Evolutionary conservation across 768 basidiomycete species (phyloP).

Genomic region (Boletus coccyginus): DNA sequence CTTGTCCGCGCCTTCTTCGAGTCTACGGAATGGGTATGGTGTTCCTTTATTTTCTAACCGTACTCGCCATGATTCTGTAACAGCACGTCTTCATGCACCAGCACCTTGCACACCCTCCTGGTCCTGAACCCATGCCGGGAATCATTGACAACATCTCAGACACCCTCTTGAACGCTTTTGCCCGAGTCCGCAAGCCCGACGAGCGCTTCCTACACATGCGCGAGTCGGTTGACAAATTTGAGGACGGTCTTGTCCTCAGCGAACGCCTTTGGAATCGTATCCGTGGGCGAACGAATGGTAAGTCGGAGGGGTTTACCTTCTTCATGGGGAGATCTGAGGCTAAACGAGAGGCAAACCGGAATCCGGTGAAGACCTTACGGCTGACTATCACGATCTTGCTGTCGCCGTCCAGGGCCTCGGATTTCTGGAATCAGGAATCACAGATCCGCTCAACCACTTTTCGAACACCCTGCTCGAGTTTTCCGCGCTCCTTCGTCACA

Average conservation of each 20-base stretch:
- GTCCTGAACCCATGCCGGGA: slow-evolving; percentile 72
- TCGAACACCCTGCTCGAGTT: slow-evolving; percentile 96
- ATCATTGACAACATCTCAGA: slow-evolving; percentile 95
- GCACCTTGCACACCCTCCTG: slow-evolving; percentile 88
- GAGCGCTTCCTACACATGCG: slow-evolving; percentile 92
- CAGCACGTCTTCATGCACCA: slow-evolving; percentile 98
- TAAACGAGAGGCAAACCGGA: slow-evolving; percentile 81
- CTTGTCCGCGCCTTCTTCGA: slow-evolving; percentile 94
- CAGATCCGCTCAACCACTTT: slow-evolving; percentile 95
- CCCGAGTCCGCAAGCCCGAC: slow-evolving; percentile 94
- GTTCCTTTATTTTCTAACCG: neutral
- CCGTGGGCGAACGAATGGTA: slow-evolving; percentile 83
- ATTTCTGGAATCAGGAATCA: slow-evolving; percentile 97
- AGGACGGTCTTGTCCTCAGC: slow-evolving; percentile 81
- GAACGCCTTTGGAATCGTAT: slow-evolving; percentile 81
- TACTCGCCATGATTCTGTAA: slow-evolving; percentile 5
- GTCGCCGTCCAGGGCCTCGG: slow-evolving; percentile 96
- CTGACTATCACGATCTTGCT: slow-evolving; percentile 96
- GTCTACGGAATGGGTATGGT: slow-evolving; percentile 94
- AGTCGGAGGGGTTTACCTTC: slow-evolving; percentile 36
- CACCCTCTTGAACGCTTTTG: slow-evolving; percentile 93
- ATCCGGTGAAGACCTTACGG: slow-evolving; percentile 89
- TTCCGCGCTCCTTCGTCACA: slow-evolving; percentile 83
- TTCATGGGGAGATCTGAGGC: slow-evolving; percentile 61
- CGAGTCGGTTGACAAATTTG: slow-evolving; percentile 91